Base-by-base conservation (phyloP, 306 rosid species). In the Benincasa hispida region DNA sequence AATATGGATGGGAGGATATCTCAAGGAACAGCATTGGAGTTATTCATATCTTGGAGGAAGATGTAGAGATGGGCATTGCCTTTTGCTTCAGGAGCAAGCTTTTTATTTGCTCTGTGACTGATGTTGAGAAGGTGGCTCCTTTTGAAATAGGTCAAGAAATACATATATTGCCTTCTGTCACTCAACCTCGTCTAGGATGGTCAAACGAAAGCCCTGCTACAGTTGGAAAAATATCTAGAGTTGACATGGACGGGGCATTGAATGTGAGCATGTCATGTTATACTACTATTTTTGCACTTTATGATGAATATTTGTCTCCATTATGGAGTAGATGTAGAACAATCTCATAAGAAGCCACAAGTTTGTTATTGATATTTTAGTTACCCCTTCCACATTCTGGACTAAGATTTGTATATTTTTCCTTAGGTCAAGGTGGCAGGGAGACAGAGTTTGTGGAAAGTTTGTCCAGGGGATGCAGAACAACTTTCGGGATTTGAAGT, bases 81-180 rank as follows among this genome's bases (percentile, higher is more conserved):
- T 94, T 90, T 80, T 94, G 99, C 90, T 94, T 94, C 89, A 90
- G 99, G 83, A 94, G 91, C 86, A 94, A 89, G 85, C 91, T 96
- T 70, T 94, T 94, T 80, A 60, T 79, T 78, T 94, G 99, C 84
- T 94, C 95, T 41, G 88, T 94, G 81, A 94, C 99, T 28, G 99
- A 94, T 87, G 91, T 94, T 77, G 99, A 94, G 85, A 92, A 89
- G 85, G 93, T 89, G 58, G 81, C 96, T 28, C 89, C 97, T 73
- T 94, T 94, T 81, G 95, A 90, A 84, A 85, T 90, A 63, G 97
- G 96, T 57, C 93, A 89, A 89, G 95, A 91, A 78, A 90, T 92
- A 81, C 99, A 92, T 75, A 80, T 90, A 76, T 84, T 89, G 83
- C 80, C 90, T 22, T 85, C 99, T 61, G 87, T 90, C 78, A 78